A percentile compares a stretch with the other conserved stretches of the same genome.
These are phyloP conservation scores for Lactifluus volemus DNA, from an alignment of 768 basidiomycete species.

Conservation along the genomic window DNA sequence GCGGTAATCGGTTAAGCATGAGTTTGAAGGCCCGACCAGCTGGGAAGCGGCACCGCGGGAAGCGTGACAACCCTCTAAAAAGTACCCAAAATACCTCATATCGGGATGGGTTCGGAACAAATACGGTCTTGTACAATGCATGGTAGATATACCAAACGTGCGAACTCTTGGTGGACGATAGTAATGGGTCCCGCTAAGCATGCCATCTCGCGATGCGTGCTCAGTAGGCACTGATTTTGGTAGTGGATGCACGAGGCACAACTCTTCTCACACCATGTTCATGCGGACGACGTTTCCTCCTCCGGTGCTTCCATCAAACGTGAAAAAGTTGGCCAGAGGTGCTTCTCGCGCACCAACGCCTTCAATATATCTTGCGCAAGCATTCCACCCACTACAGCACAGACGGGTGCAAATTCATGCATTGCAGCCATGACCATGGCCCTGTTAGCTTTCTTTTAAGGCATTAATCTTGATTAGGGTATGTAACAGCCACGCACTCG, in stretches of 20 bases:
- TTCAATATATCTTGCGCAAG: slow-evolving; percentile 93
- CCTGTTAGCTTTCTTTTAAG: slow-evolving; percentile 31
- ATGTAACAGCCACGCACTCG: slow-evolving; percentile 37
- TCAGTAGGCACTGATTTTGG: background rate
- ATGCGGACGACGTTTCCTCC: slow-evolving; percentile 57
- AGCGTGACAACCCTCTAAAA: too few species aligned
- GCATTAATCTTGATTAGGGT: background rate
- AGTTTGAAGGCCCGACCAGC: too few species aligned
- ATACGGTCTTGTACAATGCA: too few species aligned
- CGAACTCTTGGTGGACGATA: too few species aligned
- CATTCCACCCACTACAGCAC: slow-evolving; percentile 92
- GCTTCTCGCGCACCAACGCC: slow-evolving; percentile 80
- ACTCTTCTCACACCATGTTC: slow-evolving; percentile 30
- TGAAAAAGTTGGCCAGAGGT: slow-evolving; percentile 87
- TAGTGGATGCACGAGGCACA: background rate
- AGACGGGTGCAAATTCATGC: slow-evolving; percentile 87
- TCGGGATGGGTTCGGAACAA: too few species aligned
- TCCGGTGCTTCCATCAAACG: slow-evolving; percentile 79
- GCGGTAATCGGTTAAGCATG: too few species aligned
- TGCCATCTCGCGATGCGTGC: too few species aligned
- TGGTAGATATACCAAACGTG: too few species aligned
- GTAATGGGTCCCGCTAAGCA: too few species aligned
- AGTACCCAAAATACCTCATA: too few species aligned
- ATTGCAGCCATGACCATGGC: slow-evolving; percentile 57
- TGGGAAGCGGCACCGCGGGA: too few species aligned